Evolutionary conservation across 1,284 basidiomycete genomes (phyloP).

Genomic region (Sphagnurus paluster): DNA sequence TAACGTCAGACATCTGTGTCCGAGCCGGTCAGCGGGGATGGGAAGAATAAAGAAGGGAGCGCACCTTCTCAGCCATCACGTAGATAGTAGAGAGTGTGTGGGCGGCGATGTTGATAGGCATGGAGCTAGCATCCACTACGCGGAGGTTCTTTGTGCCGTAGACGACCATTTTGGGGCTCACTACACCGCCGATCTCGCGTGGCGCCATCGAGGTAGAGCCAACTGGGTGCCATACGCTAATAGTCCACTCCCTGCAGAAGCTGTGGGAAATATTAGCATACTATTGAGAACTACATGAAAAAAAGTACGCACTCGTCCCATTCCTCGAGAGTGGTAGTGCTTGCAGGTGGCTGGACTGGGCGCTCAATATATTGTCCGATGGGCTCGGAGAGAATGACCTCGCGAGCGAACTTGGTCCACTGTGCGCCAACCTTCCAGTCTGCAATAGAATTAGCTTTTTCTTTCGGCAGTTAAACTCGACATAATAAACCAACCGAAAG

Average conservation of each 20-base stretch:
- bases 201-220: slow-evolving; percentile 30
- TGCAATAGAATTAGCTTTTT: not conserved
- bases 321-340: slow-evolving; percentile 11
- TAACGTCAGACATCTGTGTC: slow-evolving; percentile 11
- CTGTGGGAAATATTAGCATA: not conserved
- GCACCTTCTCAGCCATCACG: slow-evolving; percentile 26
- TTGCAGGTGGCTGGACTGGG: slow-evolving; percentile 10
- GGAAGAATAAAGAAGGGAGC: not conserved
- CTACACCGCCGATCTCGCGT: slow-evolving; percentile 28
- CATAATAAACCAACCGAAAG: slow-evolving; percentile 9
- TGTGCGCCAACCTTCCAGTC: slow-evolving; percentile 16
- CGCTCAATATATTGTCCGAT: slow-evolving; percentile 11
- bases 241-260: slow-evolving; percentile 16
- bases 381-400: slow-evolving; percentile 15
- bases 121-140: slow-evolving; percentile 29
- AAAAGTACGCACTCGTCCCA: slow-evolving; percentile 14
- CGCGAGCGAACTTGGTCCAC: slow-evolving; percentile 13
- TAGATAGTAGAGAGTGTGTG: slow-evolving; percentile 22
- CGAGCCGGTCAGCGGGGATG: not conserved
- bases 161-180: slow-evolving; percentile 28
- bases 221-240: slow-evolving; percentile 20
- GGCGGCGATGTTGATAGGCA: slow-evolving; percentile 24
- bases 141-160: slow-evolving; percentile 34
- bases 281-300: not conserved
- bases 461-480: not conserved